phyloP scores from a whole-genome alignment of 2,329 filamentous ascomycete species.

The Neonectria punicea region DNA sequence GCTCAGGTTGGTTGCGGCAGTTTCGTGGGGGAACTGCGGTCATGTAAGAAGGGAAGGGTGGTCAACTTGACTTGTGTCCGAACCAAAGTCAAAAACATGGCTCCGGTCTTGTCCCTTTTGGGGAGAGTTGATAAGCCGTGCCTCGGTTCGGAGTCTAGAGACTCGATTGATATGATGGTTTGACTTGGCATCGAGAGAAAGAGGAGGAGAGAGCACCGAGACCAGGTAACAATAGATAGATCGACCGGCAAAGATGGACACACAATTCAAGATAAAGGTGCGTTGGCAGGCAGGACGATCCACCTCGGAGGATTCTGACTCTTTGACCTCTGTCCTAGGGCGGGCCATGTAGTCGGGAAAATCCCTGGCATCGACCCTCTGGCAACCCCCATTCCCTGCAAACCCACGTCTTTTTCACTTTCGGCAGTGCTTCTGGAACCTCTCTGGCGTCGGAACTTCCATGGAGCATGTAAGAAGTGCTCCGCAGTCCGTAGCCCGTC shows the following conservation, averaged over 20 bases:
- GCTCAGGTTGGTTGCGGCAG: not conserved
- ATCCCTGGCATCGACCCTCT: constrained; percentile 15
- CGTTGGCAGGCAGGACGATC: not conserved
- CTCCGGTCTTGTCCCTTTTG: not conserved
- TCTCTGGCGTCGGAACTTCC: constrained; percentile 2
- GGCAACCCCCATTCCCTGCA: constrained; percentile 13
- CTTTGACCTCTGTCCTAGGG: constrained; percentile 3
- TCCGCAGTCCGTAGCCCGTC: constrained; percentile 24
- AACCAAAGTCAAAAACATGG: not conserved
- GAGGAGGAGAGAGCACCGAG: too few relatives aligned
- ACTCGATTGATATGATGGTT: not conserved
- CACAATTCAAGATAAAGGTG: not conserved
- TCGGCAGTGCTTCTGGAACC: constrained; percentile 30
- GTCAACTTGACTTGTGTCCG: not conserved
- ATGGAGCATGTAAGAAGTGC: constrained; percentile 13
- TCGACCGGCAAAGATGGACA: not conserved
- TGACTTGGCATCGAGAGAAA: not conserved
- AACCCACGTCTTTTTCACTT: constrained; percentile 27
- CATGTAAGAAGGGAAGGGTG: not conserved
- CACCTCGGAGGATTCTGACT: constrained; percentile 11
- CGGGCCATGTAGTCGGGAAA: constrained; percentile 18
- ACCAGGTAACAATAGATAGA: not conserved
- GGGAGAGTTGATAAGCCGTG: not conserved
- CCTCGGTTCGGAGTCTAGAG: not conserved
- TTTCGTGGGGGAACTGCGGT: constrained; percentile 1